A percentile compares a stretch with the other conserved stretches of the same genome.
These are phyloP conservation scores for Geranium incanum DNA, from an alignment of 441 rosid genomes.

Conservation along the genomic window DNA sequence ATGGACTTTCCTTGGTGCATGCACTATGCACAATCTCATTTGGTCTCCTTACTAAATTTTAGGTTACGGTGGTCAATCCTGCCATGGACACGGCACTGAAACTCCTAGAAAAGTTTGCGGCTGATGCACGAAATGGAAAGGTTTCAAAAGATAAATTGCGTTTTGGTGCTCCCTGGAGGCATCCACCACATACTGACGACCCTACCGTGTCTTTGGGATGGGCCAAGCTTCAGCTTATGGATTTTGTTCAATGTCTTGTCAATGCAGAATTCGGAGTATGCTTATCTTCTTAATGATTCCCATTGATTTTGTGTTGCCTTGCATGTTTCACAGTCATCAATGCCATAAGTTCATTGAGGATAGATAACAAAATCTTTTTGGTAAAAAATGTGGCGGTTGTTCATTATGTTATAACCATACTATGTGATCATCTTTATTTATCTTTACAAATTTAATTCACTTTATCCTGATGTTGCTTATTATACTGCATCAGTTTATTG, in stretches of 20 bases:
- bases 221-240: slow-evolving; percentile 95
- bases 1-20: not conserved
- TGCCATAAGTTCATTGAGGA: not conserved
- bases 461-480: too few relatives aligned
- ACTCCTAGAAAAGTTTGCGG: slow-evolving; percentile 59
- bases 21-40: not conserved
- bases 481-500: too few relatives aligned
- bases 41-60: slow-evolving; percentile 14
- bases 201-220: slow-evolving; percentile 37
- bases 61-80: slow-evolving; percentile 84
- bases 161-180: slow-evolving; percentile 95
- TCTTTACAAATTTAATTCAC: too few relatives aligned
- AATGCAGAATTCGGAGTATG: slow-evolving; percentile 75
- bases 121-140: slow-evolving; percentile 54
- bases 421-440: not conserved
- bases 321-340: not conserved
- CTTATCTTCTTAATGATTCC: slow-evolving; percentile 12
- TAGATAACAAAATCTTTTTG: not conserved
- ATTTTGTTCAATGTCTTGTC: slow-evolving; percentile 68
- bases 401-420: not conserved
- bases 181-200: slow-evolving; percentile 56
- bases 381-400: not conserved
- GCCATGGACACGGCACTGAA: slow-evolving; percentile 71
- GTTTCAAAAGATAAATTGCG: slow-evolving; percentile 54
- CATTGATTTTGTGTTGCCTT: not conserved